Conservation (phyloP, 2,329 filamentous ascomycete genomes). For the Microsporum ferrugineum region DNA sequence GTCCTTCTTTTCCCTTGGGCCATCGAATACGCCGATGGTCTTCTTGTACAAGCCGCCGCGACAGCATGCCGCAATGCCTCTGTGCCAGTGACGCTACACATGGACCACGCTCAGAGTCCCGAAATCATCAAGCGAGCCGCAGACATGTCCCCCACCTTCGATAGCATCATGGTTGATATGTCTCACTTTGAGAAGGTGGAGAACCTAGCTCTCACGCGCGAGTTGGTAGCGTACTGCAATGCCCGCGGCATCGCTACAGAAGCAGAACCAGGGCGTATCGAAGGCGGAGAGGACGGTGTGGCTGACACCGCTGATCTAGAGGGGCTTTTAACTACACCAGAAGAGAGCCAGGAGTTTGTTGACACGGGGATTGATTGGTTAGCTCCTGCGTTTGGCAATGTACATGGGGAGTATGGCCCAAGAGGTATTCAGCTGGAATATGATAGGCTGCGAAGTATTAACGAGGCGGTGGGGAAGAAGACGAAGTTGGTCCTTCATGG, state of each 20-base stretch:
- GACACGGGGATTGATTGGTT: slow-evolving; percentile 61
- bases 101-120: slow-evolving; percentile 55
- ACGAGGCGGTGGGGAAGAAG: slow-evolving; percentile 35
- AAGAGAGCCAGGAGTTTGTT: slow-evolving; percentile 60
- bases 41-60: slow-evolving; percentile 46
- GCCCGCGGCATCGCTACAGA: slow-evolving; percentile 56
- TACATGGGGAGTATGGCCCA: slow-evolving; percentile 62
- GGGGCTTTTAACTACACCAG: slow-evolving; percentile 54
- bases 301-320: slow-evolving; percentile 53
- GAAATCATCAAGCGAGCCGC: slow-evolving; percentile 52
- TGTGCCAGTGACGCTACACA: slow-evolving; percentile 52
- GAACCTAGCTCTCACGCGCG: slow-evolving; percentile 53
- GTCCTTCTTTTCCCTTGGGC: slow-evolving; percentile 67
- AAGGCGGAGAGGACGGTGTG: slow-evolving; percentile 64
- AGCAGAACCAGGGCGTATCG: slow-evolving; percentile 60
- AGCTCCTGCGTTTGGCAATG: slow-evolving; percentile 64
- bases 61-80: slow-evolving; percentile 45
- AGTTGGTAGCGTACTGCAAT: slow-evolving; percentile 53
- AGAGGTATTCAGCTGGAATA: slow-evolving; percentile 53
- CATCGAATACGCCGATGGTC: slow-evolving; percentile 50
- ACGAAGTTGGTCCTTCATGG: slow-evolving; percentile 45
- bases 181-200: slow-evolving; percentile 59
- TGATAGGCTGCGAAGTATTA: slow-evolving; percentile 40
- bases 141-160: slow-evolving; percentile 49
- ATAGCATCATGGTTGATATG: slow-evolving; percentile 71